These are phyloP conservation scores for Trichoderma reesei DNA, from an alignment of 495 filamentous ascomycete species.

Conservation along the genomic window DNA sequence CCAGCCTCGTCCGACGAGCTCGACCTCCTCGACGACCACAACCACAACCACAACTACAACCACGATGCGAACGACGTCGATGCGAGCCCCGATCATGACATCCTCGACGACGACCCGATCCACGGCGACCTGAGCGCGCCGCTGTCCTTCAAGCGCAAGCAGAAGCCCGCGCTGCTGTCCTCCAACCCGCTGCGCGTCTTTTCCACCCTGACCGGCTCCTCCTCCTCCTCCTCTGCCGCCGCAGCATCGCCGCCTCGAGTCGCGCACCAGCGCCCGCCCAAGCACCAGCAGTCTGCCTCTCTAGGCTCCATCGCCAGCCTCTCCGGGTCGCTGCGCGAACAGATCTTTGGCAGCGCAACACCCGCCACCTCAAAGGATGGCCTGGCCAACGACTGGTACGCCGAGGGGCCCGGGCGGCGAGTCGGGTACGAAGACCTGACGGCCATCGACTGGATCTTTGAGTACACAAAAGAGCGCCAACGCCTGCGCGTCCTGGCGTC, in stretches of 20 bases:
- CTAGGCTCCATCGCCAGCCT: not conserved
- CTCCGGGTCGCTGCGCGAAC: not conserved
- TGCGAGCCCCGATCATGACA: not conserved
- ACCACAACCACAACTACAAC: slow-evolving; percentile 27
- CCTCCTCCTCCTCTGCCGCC: slow-evolving; percentile 15
- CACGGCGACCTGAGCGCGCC: slow-evolving; percentile 43
- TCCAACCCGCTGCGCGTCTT: slow-evolving; percentile 41
- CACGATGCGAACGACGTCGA: slow-evolving; percentile 12
- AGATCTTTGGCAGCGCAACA: slow-evolving; percentile 1
- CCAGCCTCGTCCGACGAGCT: slow-evolving; percentile 28
- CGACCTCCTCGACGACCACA: slow-evolving; percentile 33
- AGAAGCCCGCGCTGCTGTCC: slow-evolving; percentile 45
- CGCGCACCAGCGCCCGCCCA: slow-evolving; percentile 10
- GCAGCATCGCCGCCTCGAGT: not conserved
- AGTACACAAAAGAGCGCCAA: slow-evolving; percentile 94
- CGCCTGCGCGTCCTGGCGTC: slow-evolving; percentile 66
- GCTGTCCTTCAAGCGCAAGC: slow-evolving; percentile 77
- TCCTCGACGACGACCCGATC: slow-evolving; percentile 40
- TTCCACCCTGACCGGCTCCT: slow-evolving; percentile 45
- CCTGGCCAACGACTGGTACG: slow-evolving; percentile 70
- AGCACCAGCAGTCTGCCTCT: not conserved
- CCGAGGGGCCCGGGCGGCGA: slow-evolving; percentile 80
- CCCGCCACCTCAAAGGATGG: slow-evolving; percentile 47
- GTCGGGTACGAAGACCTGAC: slow-evolving; percentile 95
- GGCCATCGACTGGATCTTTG: slow-evolving; percentile 99